A percentile compares a stretch with the other conserved stretches of the same genome.
Evolutionary conservation across 768 basidiomycete genomes (phyloP).

Genomic region (Guyanaporus albipodus): DNA sequence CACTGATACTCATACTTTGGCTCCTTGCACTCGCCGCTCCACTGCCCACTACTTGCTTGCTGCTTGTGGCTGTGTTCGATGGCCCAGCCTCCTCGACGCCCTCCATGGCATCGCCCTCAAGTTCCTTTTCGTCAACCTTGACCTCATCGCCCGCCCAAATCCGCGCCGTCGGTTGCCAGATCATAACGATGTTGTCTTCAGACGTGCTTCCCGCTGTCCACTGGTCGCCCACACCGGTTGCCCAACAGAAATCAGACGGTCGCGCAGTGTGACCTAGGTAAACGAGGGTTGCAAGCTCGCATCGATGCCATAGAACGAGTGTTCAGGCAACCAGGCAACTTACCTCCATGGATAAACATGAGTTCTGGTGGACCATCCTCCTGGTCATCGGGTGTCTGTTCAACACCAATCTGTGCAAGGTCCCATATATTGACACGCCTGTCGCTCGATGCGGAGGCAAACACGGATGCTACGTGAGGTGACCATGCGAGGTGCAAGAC

Average conservation of each 20-base stretch:
- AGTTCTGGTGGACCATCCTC: conserved; percentile 98
- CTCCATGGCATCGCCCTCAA: conserved; percentile 79
- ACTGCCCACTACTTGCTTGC: conserved; percentile 23
- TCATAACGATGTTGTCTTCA: conserved; percentile 95
- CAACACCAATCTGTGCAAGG: conserved; percentile 82
- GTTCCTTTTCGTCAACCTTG: conserved; percentile 77
- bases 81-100: conserved; percentile 49
- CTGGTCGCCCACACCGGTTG: conserved; percentile 72
- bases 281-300: conserved; percentile 1
- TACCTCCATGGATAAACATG: conserved; percentile 93
- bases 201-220: conserved; percentile 89
- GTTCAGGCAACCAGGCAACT: conserved; percentile 29
- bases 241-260: conserved; percentile 95
- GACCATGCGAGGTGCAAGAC: conserved; percentile 96
- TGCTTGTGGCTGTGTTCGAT: conserved; percentile 12
- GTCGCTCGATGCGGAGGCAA: conserved; percentile 93
- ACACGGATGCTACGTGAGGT: conserved; percentile 85
- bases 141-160: conserved; percentile 91
- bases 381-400: conserved; percentile 97
- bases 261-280: conserved; percentile 77
- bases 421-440: conserved; percentile 96
- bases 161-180: conserved; percentile 95
- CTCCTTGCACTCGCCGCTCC: conserved; percentile 44
- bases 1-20: conserved; percentile 61
- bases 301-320: not conserved